phyloP scores from a whole-genome alignment of 805 yeast species.

The Starmerella lactis-condensi region DNA sequence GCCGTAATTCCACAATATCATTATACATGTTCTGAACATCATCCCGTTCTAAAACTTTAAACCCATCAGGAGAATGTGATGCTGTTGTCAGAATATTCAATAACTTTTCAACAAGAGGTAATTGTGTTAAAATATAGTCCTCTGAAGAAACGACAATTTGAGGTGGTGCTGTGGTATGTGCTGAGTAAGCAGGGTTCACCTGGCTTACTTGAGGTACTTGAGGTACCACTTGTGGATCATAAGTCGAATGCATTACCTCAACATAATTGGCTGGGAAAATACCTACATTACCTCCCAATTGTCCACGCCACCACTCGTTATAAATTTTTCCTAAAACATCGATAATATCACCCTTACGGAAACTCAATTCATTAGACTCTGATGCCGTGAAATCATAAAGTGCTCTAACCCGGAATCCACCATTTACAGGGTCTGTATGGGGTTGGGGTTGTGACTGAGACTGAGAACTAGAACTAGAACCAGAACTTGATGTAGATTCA shows the following conservation, averaged over 20 bases:
- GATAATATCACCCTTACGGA: constrained; percentile 71
- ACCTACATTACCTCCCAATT: constrained; percentile 62
- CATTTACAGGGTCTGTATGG: too few relatives aligned
- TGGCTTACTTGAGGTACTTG: background rate
- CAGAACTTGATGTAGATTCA: too few relatives aligned
- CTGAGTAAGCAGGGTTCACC: background rate
- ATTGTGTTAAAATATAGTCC: constrained; percentile 33
- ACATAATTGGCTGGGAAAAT: constrained; percentile 89
- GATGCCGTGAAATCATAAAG: constrained; percentile 59
- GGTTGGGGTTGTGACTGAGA: too few relatives aligned
- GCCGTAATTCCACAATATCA: constrained; percentile 51
- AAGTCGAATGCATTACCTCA: constrained; percentile 10
- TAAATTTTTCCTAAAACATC: constrained; percentile 74
- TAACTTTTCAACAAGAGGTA: constrained; percentile 50
- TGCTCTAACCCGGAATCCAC: constrained; percentile 55
- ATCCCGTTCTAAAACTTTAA: constrained; percentile 32
- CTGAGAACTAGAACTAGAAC: too few relatives aligned
- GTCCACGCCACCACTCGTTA: constrained; percentile 92
- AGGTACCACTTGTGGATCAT: constrained; percentile 2
- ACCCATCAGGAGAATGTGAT: constrained; percentile 18
- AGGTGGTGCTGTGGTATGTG: constrained; percentile 3
- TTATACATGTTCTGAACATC: constrained; percentile 62
- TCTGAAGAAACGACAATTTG: too few relatives aligned
- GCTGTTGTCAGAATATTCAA: constrained; percentile 34
- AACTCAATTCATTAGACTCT: constrained; percentile 76